Percentiles rank a stretch among this genome's conserved stretches.
Evolutionary conservation across 1,284 basidiomycete species (phyloP).

Genomic region (Fomitiporia mediterranea): DNA sequence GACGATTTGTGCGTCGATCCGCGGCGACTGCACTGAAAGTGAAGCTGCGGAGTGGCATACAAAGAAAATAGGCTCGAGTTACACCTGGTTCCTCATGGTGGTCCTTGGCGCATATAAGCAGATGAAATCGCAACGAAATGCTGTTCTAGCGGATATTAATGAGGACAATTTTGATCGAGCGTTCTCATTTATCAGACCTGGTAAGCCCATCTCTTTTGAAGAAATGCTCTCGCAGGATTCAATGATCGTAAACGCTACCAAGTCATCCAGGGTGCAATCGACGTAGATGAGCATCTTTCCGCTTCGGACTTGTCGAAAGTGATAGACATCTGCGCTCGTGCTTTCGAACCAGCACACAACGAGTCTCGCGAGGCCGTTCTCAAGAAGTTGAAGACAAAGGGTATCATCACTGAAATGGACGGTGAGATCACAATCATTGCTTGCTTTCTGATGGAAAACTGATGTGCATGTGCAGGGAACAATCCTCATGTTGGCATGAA

Average conservation of each 20-base stretch:
- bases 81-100: conserved; percentile 69
- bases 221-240: background rate
- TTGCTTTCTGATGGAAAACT: background rate
- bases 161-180: conserved; percentile 61
- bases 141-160: conserved; percentile 46
- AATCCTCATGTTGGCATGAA: background rate
- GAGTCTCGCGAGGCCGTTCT: conserved; percentile 32
- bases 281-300: conserved; percentile 58
- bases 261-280: conserved; percentile 58
- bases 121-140: conserved; percentile 48
- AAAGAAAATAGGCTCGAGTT: conserved; percentile 53
- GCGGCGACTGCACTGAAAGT: conserved; percentile 49
- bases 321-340: conserved; percentile 37
- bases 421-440: background rate
- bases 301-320: conserved; percentile 59
- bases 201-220: background rate
- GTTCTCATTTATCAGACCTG: conserved; percentile 48
- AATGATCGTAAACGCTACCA: conserved; percentile 22
- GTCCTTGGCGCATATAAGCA: conserved; percentile 63
- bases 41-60: conserved; percentile 51
- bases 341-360: conserved; percentile 35
- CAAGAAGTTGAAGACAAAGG: conserved; percentile 14
- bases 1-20: conserved; percentile 52
- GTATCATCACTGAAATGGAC: background rate
- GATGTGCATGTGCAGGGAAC: too few species aligned